phyloP scores from a whole-genome alignment of 2,329 filamentous ascomycete species.

The Fusarium sp. region DNA sequence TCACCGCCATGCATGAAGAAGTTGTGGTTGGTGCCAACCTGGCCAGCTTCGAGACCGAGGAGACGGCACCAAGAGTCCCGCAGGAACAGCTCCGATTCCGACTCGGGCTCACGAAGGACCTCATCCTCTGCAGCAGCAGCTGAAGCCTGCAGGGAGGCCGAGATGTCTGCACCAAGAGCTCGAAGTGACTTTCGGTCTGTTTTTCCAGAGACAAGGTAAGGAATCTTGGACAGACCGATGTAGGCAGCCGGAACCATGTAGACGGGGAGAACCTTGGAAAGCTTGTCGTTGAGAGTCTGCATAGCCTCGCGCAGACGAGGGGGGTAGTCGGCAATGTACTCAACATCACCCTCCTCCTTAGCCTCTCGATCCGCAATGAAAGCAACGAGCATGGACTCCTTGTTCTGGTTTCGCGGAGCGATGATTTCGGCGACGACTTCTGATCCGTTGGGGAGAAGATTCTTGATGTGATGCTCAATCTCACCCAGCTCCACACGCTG shows the following conservation, averaged over 20 bases:
- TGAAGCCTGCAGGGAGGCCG: slow-evolving; percentile 30
- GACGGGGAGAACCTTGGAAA: slow-evolving; percentile 35
- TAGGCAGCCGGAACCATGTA: slow-evolving; percentile 42
- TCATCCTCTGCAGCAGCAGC: neutral
- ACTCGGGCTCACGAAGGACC: slow-evolving; percentile 25
- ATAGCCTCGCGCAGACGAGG: slow-evolving; percentile 34
- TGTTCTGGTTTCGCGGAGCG: slow-evolving; percentile 50
- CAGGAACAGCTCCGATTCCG: slow-evolving; percentile 41
- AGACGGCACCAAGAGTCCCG: slow-evolving; percentile 52
- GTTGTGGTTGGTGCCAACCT: slow-evolving; percentile 52
- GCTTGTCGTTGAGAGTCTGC: slow-evolving; percentile 30
- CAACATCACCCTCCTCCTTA: slow-evolving; percentile 23
- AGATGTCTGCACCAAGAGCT: slow-evolving; percentile 36
- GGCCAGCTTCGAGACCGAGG: slow-evolving; percentile 48
- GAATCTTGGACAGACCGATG: slow-evolving; percentile 38
- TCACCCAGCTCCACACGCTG: slow-evolving; percentile 72
- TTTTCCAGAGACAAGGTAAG: slow-evolving; percentile 42
- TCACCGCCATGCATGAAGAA: slow-evolving; percentile 63
- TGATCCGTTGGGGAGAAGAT: slow-evolving; percentile 52
- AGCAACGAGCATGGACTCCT: slow-evolving; percentile 43
- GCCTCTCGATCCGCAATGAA: slow-evolving; percentile 40
- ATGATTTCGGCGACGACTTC: slow-evolving; percentile 63
- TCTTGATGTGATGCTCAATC: slow-evolving; percentile 62
- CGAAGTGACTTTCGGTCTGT: slow-evolving; percentile 40
- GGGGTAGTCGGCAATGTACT: slow-evolving; percentile 30